Conservation (phyloP, 164 flowering plant species). For the Amborella trichopoda region DNA sequence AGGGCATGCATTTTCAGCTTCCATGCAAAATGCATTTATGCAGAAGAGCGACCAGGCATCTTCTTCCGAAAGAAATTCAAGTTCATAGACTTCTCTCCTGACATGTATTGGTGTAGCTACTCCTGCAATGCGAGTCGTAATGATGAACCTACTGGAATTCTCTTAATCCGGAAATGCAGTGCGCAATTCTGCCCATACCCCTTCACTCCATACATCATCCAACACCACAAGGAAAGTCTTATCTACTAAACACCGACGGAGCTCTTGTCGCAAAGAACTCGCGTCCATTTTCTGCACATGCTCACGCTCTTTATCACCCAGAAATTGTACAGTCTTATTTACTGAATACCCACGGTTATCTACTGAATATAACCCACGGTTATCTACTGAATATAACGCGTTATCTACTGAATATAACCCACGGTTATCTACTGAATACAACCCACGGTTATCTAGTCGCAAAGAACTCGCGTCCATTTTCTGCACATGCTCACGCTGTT, state of each 20-base stretch:
- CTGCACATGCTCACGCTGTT: too few relatives aligned
- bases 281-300: background rate
- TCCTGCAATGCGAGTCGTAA: slow-evolving; percentile 3
- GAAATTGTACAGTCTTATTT: background rate
- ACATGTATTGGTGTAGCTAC: background rate
- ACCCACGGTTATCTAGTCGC: slow-evolving; percentile 1
- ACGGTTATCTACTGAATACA: slow-evolving; percentile 3
- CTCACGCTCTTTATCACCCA: background rate
- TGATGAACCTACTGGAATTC: slow-evolving; percentile 6
- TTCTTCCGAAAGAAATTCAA: background rate
- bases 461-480: background rate
- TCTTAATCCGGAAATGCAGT: too few relatives aligned
- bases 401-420: slow-evolving; percentile 2
- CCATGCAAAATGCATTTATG: slow-evolving; percentile 3
- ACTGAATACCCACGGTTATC: slow-evolving; percentile 1
- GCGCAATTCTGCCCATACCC: too few relatives aligned
- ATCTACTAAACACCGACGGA: background rate
- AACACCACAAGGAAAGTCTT: background rate
- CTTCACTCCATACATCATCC: slow-evolving; percentile 6
- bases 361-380: slow-evolving; percentile 7
- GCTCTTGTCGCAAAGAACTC: slow-evolving; percentile 1
- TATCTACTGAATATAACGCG: background rate
- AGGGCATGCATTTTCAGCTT: too few relatives aligned
- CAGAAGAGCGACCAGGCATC: slow-evolving; percentile 2
- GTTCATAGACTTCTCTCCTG: background rate